phyloP scores from a whole-genome alignment of 2,329 filamentous ascomycete species.

The Talaromyces atroroseus region DNA sequence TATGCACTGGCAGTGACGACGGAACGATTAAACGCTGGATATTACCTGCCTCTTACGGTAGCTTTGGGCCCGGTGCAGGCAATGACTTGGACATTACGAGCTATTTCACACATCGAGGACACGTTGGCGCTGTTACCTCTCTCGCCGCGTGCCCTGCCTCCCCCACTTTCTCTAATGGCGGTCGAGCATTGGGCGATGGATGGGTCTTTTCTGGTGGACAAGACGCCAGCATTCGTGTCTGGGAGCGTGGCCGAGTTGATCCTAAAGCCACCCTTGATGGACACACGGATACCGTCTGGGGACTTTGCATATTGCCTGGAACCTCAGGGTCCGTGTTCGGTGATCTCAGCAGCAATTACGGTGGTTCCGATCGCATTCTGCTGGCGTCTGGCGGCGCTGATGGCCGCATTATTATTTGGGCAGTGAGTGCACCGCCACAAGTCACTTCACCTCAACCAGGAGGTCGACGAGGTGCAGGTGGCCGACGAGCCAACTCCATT shows the following conservation, averaged over 20 bases:
- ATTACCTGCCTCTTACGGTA: constrained; percentile 74
- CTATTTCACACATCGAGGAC: constrained; percentile 92
- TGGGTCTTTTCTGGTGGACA: constrained; percentile 99
- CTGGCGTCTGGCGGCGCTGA: constrained; percentile 90
- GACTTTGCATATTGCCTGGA: constrained; percentile 82
- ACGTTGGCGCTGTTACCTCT: constrained; percentile 82
- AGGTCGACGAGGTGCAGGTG: constrained; percentile 65
- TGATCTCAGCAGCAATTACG: constrained; percentile 62
- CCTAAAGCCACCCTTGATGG: constrained; percentile 92
- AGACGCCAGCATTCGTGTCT: constrained; percentile 86
- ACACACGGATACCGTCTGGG: constrained; percentile 94
- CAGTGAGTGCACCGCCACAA: constrained; percentile 84
- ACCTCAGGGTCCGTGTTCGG: constrained; percentile 78
- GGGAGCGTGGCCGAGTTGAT: constrained; percentile 91
- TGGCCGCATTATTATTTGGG: constrained; percentile 88
- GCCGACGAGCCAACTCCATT: constrained; percentile 83
- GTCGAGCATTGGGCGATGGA: constrained; percentile 81
- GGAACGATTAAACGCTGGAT: constrained; percentile 96
- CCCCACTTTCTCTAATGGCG: constrained; percentile 82
- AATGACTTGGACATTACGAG: constrained; percentile 86
- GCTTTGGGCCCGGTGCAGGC: constrained; percentile 50
- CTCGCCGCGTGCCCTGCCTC: constrained; percentile 82
- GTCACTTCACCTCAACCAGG: constrained; percentile 73
- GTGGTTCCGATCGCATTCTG: constrained; percentile 76
- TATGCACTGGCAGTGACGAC: constrained; percentile 93